Percentiles rank a stretch among this genome's conserved stretches.
Evolutionary conservation across 192 early-diverging fungal genomes (phyloP).

Genomic region (Coemansia umbellata): DNA sequence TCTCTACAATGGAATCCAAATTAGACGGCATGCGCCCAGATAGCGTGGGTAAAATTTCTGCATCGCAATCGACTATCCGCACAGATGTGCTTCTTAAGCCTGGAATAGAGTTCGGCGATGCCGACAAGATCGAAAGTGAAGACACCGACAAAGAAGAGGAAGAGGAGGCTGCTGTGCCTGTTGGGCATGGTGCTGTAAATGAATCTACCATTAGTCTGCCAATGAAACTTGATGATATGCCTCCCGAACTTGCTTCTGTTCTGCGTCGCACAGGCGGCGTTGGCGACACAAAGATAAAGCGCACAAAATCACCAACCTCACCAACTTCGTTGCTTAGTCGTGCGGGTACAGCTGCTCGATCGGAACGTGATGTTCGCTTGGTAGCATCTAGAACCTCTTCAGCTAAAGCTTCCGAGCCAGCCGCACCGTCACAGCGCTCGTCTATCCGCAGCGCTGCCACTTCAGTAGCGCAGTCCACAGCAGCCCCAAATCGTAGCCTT

Average conservation of each 20-base stretch:
- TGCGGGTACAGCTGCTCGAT: background rate
- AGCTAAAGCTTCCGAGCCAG: background rate
- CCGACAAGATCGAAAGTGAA: constrained; percentile 24
- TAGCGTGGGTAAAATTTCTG: constrained; percentile 31
- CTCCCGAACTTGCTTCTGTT: constrained; percentile 44
- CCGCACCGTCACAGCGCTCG: background rate
- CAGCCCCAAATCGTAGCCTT: constrained; percentile 16
- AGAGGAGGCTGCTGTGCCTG: constrained; percentile 41
- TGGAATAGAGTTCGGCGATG: constrained; percentile 38
- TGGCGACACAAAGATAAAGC: constrained; percentile 23
- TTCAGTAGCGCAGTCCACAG: background rate
- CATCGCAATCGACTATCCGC: constrained; percentile 43
- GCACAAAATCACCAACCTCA: constrained; percentile 15
- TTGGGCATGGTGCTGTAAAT: constrained; percentile 10
- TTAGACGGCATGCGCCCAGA: constrained; percentile 12
- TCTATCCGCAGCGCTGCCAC: constrained; percentile 2
- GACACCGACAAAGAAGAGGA: constrained; percentile 5
- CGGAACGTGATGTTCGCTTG: background rate
- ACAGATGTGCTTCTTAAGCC: constrained; percentile 39
- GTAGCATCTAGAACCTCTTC: background rate
- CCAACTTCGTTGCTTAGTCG: constrained; percentile 2
- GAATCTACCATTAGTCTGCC: constrained; percentile 42
- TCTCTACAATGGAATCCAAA: constrained; percentile 32
- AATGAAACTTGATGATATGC: constrained; percentile 38
- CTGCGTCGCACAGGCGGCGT: constrained; percentile 43